phyloP scores from a whole-genome alignment of 2,329 filamentous ascomycete genomes.

The Botrytis sinoallii region DNA sequence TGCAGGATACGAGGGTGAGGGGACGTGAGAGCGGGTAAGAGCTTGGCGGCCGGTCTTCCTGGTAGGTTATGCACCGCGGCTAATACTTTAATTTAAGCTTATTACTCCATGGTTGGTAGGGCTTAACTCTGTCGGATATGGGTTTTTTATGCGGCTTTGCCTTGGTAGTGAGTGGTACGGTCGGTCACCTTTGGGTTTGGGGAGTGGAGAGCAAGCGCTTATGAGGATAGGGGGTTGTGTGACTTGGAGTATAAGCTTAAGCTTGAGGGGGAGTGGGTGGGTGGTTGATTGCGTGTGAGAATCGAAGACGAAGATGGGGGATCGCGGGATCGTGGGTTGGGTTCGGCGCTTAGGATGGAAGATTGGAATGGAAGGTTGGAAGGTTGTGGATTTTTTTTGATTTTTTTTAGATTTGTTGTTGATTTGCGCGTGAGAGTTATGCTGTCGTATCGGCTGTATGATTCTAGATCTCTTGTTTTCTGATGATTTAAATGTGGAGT shows the following conservation, averaged over 20 bases:
- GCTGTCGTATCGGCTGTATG: not conserved
- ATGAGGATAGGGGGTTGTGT: not conserved
- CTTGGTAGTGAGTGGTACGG: too few relatives aligned
- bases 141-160: not conserved
- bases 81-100: not conserved
- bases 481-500: not conserved
- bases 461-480: not conserved
- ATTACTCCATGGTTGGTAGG: not conserved
- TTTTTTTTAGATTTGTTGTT: not conserved
- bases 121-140: accelerated
- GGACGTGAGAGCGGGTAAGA: not conserved
- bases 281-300: not conserved
- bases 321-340: not conserved
- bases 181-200: not conserved
- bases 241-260: not conserved
- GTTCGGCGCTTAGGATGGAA: not conserved
- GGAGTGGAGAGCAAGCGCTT: not conserved
- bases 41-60: not conserved
- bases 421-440: not conserved
- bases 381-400: not conserved
- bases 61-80: not conserved
- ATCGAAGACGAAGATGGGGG: not conserved
- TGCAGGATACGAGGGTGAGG: not conserved
- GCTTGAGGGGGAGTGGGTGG: not conserved
- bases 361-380: not conserved